Evolutionary conservation across 164 flowering plant species (phyloP).

Genomic region (Stephania yunnanensis): DNA sequence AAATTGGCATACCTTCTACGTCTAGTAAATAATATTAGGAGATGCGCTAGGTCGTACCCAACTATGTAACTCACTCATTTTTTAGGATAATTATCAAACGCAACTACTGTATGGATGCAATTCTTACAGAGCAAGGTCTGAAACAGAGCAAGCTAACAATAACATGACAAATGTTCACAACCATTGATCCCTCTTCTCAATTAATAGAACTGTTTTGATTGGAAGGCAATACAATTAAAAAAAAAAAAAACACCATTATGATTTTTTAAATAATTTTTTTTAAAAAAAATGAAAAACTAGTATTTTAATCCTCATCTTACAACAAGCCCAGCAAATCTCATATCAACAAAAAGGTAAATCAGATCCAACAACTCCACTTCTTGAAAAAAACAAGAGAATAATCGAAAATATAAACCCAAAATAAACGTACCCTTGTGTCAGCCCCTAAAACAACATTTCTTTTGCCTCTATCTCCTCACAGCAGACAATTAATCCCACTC

Average conservation of each 20-base stretch:
- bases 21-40: no score
- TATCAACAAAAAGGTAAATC: slow-evolving; percentile 3
- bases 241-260: neutral
- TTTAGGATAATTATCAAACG: no score
- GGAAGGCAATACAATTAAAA: neutral
- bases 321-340: neutral
- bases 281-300: neutral
- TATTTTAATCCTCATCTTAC: neutral
- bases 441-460: slow-evolving; percentile 6
- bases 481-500: slow-evolving; percentile 7
- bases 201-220: neutral
- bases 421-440: slow-evolving; percentile 11
- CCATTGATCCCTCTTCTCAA: neutral
- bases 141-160: neutral
- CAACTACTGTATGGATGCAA: no score
- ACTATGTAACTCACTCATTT: no score
- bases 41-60: no score
- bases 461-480: slow-evolving; percentile 11
- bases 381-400: slow-evolving; percentile 1
- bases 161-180: neutral
- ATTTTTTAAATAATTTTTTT: neutral
- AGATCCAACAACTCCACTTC: slow-evolving; percentile 2
- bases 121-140: no score
- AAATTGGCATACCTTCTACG: no score
- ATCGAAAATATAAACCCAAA: slow-evolving; percentile 2